Evolutionary conservation across 2,329 filamentous ascomycete species (phyloP).

Genomic region (Monosporascus sp.): DNA sequence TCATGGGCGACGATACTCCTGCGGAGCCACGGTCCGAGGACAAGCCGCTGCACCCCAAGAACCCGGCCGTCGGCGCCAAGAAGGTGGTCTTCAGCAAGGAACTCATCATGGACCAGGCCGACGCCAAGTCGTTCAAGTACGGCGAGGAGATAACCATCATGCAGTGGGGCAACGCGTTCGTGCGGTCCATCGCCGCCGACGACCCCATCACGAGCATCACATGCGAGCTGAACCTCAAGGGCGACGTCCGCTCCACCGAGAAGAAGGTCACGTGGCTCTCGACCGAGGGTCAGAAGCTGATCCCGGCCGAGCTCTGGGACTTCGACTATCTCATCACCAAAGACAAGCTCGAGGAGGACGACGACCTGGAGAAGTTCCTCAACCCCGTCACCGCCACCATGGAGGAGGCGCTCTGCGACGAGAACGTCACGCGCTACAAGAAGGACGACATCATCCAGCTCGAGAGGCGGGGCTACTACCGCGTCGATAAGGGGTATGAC

Average conservation of each 20-base stretch:
- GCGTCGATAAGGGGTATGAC: constrained; percentile 65
- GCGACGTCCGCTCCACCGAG: constrained; percentile 89
- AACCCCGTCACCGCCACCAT: constrained; percentile 70
- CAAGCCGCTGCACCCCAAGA: constrained; percentile 86
- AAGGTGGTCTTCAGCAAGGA: constrained; percentile 73
- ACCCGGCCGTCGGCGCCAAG: constrained; percentile 77
- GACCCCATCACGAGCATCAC: constrained; percentile 64
- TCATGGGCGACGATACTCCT: constrained; percentile 65
- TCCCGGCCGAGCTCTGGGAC: constrained; percentile 82
- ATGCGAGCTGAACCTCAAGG: constrained; percentile 82
- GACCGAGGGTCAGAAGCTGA: constrained; percentile 66
- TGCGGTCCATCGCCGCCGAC: constrained; percentile 58
- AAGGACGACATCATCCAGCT: constrained; percentile 92
- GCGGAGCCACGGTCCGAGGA: constrained; percentile 61
- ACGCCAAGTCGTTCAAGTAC: constrained; percentile 73
- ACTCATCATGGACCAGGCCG: constrained; percentile 79
- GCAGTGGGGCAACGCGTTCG: constrained; percentile 90
- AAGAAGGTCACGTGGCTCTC: constrained; percentile 97
- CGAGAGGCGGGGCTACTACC: constrained; percentile 87
- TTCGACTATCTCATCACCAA: constrained; percentile 96
- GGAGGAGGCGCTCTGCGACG: constrained; percentile 72
- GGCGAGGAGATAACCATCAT: constrained; percentile 93
- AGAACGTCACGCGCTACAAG: constrained; percentile 72
- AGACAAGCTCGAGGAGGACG: constrained; percentile 86
- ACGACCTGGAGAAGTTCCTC: constrained; percentile 77